Conservation (phyloP, 495 filamentous ascomycete genomes). For the Neurospora sp. region DNA sequence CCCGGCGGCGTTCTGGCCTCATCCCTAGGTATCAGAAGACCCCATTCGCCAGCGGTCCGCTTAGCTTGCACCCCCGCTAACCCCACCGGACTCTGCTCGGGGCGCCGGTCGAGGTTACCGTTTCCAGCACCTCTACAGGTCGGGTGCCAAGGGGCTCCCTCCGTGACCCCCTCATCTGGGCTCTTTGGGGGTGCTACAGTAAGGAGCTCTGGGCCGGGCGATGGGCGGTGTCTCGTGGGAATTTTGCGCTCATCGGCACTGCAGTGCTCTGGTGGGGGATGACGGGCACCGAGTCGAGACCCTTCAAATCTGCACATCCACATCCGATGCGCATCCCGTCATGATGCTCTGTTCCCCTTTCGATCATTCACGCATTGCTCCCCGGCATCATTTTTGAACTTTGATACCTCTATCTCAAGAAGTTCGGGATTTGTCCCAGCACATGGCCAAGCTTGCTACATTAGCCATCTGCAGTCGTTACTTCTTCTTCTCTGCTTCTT, state of each 20-base stretch:
- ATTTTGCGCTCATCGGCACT: not conserved
- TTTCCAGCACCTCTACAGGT: not conserved
- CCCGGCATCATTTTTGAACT: not conserved
- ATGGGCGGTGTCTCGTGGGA: not conserved
- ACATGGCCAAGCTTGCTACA: not conserved
- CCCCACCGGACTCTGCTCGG: slow-evolving; percentile 14
- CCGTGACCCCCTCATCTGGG: not conserved
- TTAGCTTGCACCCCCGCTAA: slow-evolving; percentile 19
- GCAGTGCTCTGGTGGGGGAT: not conserved
- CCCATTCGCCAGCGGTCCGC: slow-evolving; percentile 6
- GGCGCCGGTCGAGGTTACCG: not conserved
- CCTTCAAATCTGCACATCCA: not conserved
- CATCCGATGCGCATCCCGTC: not conserved
- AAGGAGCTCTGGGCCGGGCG: not conserved
- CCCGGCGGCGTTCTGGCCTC: not conserved
- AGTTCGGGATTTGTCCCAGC: not conserved
- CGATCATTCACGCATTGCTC: not conserved
- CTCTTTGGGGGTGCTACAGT: not conserved
- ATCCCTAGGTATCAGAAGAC: not conserved
- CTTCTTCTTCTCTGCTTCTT: not conserved
- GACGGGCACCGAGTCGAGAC: not conserved
- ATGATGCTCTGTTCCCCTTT: not conserved
- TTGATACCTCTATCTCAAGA: not conserved
- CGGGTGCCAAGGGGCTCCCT: not conserved
- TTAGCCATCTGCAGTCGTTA: not conserved